A percentile compares a stretch with the other conserved stretches of the same genome.
Evolutionary conservation across 1,284 basidiomycete genomes (phyloP).

Genomic region (Retiboletus flavoniger): DNA sequence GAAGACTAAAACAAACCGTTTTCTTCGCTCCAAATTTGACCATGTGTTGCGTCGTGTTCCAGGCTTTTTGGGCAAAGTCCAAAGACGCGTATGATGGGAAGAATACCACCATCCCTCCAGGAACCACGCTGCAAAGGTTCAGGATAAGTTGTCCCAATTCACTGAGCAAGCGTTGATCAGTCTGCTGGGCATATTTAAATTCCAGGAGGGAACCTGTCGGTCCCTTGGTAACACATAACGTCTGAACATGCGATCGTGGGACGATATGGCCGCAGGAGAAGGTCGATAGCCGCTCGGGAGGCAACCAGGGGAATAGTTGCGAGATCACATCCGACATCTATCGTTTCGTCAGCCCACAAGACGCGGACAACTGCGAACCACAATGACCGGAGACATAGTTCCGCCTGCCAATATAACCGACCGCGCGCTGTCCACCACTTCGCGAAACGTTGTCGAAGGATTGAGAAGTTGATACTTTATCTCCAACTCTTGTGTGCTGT

Average conservation of each 20-base stretch:
- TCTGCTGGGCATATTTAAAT: conserved; percentile 81
- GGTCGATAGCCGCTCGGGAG: conserved; percentile 61
- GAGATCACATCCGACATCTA: conserved; percentile 87
- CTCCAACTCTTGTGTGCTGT: conserved; percentile 48
- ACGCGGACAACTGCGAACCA: conserved; percentile 12
- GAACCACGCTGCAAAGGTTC: conserved; percentile 78
- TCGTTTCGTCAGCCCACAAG: conserved; percentile 9
- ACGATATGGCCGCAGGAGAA: conserved; percentile 96
- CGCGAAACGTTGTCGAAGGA: conserved; percentile 82
- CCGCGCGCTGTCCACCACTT: conserved; percentile 77
- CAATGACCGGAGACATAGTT: conserved; percentile 90
- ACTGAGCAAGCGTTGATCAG: conserved; percentile 66
- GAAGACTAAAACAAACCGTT: conserved; percentile 40
- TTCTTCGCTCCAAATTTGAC: conserved; percentile 72
- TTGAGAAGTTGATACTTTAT: conserved; percentile 96
- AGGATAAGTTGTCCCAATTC: conserved; percentile 84
- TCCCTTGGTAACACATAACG: conserved; percentile 76
- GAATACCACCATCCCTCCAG: conserved; percentile 91
- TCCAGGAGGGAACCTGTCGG: conserved; percentile 76
- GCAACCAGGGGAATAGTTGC: conserved; percentile 78
- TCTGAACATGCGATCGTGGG: conserved; percentile 75
- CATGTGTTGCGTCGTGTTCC: conserved; percentile 65
- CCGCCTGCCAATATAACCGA: conserved; percentile 91
- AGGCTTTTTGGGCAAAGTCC: conserved; percentile 62
- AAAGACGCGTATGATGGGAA: conserved; percentile 91